These are phyloP conservation scores for Dunaliella primolecta DNA, from an alignment of 139 green algal species.

Conservation along the genomic window DNA sequence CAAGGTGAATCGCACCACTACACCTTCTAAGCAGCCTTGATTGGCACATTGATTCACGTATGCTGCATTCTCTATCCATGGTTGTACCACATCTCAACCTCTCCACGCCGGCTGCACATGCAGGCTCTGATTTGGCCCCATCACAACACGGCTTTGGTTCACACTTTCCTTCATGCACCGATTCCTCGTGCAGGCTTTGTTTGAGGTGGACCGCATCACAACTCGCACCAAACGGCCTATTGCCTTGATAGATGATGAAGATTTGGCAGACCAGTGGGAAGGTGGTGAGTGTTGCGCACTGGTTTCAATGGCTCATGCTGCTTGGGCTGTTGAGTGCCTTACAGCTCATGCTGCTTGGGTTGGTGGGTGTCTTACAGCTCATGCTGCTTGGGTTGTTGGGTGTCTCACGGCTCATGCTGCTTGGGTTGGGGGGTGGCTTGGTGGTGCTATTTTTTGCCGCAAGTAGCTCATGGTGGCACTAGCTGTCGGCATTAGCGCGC, in stretches of 20 bases:
- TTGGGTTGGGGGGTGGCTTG: not conserved
- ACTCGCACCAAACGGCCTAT: conserved; percentile 8
- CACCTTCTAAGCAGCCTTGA: too few species aligned
- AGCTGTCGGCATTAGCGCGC: too few species aligned
- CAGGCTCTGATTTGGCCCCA: too few species aligned
- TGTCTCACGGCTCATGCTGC: not conserved
- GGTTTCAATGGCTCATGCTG: too few species aligned
- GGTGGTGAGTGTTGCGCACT: not conserved
- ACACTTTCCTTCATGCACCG: too few species aligned
- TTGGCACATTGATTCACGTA: too few species aligned
- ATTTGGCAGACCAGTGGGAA: not conserved
- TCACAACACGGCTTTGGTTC: too few species aligned
- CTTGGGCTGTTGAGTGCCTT: not conserved
- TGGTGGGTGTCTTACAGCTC: not conserved
- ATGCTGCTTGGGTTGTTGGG: not conserved
- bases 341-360: not conserved
- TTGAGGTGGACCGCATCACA: conserved; percentile 31
- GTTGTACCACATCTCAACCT: too few species aligned
- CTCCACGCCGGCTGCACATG: too few species aligned
- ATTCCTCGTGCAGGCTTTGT: conserved; percentile 33
- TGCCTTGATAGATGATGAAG: not conserved
- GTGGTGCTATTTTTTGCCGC: not conserved
- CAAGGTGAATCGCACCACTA: too few species aligned
- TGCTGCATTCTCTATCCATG: too few species aligned
- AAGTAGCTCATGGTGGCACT: not conserved